Evolutionary conservation across 768 basidiomycete species (phyloP).

Genomic region (Rhizopogon sp.): DNA sequence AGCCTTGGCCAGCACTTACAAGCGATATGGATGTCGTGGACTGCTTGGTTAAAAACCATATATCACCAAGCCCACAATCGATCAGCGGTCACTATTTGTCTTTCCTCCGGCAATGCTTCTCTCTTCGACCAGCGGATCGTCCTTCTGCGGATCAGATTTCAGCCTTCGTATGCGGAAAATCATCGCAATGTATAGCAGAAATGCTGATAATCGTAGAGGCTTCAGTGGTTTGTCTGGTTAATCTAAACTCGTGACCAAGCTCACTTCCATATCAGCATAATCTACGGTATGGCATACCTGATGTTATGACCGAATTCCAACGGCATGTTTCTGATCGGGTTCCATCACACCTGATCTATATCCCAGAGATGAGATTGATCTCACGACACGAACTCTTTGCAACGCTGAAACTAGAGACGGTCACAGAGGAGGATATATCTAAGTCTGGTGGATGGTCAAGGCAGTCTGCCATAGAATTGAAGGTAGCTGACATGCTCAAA

Average conservation of each 20-base stretch:
- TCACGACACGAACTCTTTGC: not conserved
- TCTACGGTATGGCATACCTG: not conserved
- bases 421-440: not conserved
- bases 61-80: not conserved
- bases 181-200: not conserved
- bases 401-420: not conserved
- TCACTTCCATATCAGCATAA: not conserved
- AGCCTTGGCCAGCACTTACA: not conserved
- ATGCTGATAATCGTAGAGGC: no score
- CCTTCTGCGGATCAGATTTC: not conserved
- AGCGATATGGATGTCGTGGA: not conserved
- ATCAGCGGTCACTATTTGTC: not conserved
- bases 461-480: not conserved
- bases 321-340: constrained; percentile 2
- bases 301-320: constrained; percentile 2
- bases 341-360: constrained; percentile 2
- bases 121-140: not conserved
- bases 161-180: not conserved
- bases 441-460: not conserved
- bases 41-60: not conserved
- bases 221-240: not conserved
- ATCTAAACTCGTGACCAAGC: not conserved
- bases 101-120: not conserved
- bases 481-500: not conserved
- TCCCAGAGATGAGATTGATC: constrained; percentile 1